Evolutionary conservation across 2,329 filamentous ascomycete species (phyloP).

Genomic region (Septoria petroselini): DNA sequence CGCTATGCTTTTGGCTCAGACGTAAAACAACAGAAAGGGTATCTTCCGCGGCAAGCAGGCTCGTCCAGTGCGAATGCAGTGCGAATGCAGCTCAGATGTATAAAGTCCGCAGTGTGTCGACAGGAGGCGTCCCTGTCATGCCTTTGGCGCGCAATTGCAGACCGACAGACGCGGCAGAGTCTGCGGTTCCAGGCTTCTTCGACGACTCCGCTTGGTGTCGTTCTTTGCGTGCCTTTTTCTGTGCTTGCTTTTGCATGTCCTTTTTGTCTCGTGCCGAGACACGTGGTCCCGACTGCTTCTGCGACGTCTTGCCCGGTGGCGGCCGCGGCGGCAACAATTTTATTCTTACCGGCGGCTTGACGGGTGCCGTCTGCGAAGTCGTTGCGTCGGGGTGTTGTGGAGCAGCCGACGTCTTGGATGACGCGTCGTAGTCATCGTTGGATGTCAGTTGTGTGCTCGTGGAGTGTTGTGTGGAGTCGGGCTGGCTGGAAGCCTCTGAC

Average conservation of each 20-base stretch:
- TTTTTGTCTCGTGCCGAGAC: conserved; percentile 40
- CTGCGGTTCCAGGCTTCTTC: conserved; percentile 18
- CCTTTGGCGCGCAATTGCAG: conserved; percentile 35
- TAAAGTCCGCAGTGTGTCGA: conserved; percentile 40
- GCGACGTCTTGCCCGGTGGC: conserved; percentile 35
- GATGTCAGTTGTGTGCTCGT: conserved; percentile 23
- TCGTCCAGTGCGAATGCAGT: conserved; percentile 11
- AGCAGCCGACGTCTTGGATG: conserved; percentile 14
- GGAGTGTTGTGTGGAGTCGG: conserved; percentile 31
- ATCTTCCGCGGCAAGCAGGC: conserved; percentile 20
- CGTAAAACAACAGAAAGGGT: conserved; percentile 20
- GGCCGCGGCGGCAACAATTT: conserved; percentile 39
- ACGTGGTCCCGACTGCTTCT: conserved; percentile 38
- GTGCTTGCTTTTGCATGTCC: conserved; percentile 43
- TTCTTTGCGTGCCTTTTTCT: conserved; percentile 43
- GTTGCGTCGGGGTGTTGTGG: conserved; percentile 9
- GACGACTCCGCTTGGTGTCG: conserved; percentile 35
- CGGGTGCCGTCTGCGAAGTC: conserved; percentile 8
- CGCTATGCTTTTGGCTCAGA: conserved; percentile 20
- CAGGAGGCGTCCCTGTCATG: conserved; percentile 37
- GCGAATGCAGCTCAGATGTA: conserved; percentile 36
- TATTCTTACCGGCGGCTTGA: conserved; percentile 33
- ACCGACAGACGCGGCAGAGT: conserved; percentile 29
- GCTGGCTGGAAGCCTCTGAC: conserved; percentile 35
- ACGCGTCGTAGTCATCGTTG: conserved; percentile 20